Evolutionary conservation across 208 protist species (phyloP), one percentile per base, ranked within the genome.

Genomic region (Acanthamoeba lenticulata): DNA sequence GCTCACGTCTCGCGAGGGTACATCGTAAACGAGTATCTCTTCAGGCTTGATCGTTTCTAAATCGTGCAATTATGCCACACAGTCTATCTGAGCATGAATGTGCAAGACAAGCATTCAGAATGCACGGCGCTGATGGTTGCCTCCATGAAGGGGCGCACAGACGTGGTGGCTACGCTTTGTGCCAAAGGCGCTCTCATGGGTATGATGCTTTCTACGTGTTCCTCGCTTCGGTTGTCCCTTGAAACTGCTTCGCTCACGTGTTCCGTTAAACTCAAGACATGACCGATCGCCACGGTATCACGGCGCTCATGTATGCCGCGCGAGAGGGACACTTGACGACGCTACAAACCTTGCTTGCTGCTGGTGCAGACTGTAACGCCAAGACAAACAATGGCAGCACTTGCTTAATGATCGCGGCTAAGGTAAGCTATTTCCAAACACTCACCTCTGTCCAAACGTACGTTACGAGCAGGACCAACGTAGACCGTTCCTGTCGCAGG

Each of bases 351-450:
- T 4, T 86, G 4, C 24, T 86, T 24, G 17, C 77, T 86, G 77
- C 77, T 42, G 77, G 44, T 4, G 77, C 77, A 13, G 77, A 86
- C 44, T 42, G 40, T 19, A 86, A 86, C 44, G 77, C 77, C 0
- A 86, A 36, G 36, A 86, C 77, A 19, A 86, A 86, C n/a, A 86
- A 86, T 27, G 77, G 77, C 2, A 86, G 77, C n/a, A 86, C 77
- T 19, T 36, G 44, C n/a, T 19, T 86, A 13, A 86, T 86, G 77
- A 86, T 86, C 11, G 77, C 77, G 13, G 38, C 77, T 5, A 86
- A 86, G 77, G 77, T 86, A 38, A 38, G 17, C 27, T 72, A 38
- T 40, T 34, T 40, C 11, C 21, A 29, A 83, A 21, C 44, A 1
- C 74, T 1, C 67, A 42, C 67, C 32, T 79, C 7, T 13, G 55